Conservation (phyloP, 108 stramenopile genomes). For the Aureococcus anophagefferens region DNA sequence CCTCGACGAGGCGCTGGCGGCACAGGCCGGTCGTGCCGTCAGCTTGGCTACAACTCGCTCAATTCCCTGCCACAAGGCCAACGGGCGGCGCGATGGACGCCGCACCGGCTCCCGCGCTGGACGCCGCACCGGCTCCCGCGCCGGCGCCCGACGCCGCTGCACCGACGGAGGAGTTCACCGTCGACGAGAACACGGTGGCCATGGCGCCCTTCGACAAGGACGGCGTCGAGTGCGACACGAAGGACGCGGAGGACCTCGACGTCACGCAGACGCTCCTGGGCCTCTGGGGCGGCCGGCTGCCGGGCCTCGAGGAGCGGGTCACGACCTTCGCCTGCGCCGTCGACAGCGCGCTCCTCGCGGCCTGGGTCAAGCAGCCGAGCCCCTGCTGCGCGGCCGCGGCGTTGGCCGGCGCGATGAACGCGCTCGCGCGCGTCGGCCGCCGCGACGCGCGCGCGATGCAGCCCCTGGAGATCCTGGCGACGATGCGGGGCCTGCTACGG, state of each 20-base stretch:
- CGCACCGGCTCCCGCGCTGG: too few species aligned
- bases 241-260: constrained; percentile 22
- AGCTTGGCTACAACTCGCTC: too few species aligned
- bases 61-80: too few species aligned
- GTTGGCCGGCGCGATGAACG: constrained; percentile 39
- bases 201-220: not conserved
- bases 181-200: too few species aligned
- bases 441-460: constrained; percentile 10
- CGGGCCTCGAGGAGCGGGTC: constrained; percentile 9
- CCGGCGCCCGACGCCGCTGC: too few species aligned
- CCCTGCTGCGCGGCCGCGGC: constrained; percentile 46
- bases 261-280: constrained; percentile 18
- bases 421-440: constrained; percentile 11
- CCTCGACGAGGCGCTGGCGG: too few species aligned
- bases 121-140: too few species aligned
- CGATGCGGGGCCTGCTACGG: constrained; percentile 13
- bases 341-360: constrained; percentile 19
- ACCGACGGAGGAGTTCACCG: too few species aligned
- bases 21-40: too few species aligned
- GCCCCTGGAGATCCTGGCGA: constrained; percentile 15
- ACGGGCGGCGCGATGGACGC: too few species aligned
- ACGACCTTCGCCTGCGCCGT: constrained; percentile 27
- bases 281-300: constrained; percentile 3
- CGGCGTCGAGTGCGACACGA: constrained; percentile 28
- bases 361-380: constrained; percentile 38